Evolutionary conservation across 306 rosid genomes (phyloP).

Genomic region (Prunus armeniaca): DNA sequence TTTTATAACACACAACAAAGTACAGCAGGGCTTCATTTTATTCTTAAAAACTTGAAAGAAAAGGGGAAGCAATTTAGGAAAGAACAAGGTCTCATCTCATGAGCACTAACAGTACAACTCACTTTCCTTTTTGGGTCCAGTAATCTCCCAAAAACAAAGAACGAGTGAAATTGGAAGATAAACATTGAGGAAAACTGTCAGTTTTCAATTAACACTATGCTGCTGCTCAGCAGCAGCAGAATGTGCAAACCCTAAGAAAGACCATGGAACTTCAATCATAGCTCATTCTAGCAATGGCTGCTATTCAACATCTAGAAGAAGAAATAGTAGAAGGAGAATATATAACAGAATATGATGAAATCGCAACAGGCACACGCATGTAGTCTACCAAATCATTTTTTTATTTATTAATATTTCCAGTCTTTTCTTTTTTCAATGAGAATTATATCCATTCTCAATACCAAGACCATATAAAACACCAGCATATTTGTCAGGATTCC

Average conservation of each 20-base stretch:
- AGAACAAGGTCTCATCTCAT: neutral
- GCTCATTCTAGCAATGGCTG: neutral
- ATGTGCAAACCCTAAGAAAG: neutral
- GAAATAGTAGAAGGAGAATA: neutral
- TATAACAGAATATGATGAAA: neutral
- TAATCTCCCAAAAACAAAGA: neutral
- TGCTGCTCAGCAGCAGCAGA: neutral
- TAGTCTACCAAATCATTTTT: neutral
- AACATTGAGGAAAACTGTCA: neutral
- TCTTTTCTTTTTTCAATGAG: slow-evolving; percentile 2
- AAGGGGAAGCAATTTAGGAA: neutral
- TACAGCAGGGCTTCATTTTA: neutral
- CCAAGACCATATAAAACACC: slow-evolving; percentile 39
- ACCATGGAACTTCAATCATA: neutral
- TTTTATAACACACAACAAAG: too few relatives aligned
- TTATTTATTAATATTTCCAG: slow-evolving; percentile 4
- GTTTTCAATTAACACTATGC: neutral
- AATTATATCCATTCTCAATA: slow-evolving; percentile 1
- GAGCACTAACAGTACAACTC: neutral
- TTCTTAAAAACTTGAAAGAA: neutral
- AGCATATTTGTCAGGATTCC: slow-evolving; percentile 20
- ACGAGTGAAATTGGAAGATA: neutral
- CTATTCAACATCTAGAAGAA: neutral
- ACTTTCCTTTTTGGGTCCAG: neutral
- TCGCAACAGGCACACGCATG: neutral